Evolutionary conservation across 768 basidiomycete genomes (phyloP).

Genomic region (Terana coerulea): DNA sequence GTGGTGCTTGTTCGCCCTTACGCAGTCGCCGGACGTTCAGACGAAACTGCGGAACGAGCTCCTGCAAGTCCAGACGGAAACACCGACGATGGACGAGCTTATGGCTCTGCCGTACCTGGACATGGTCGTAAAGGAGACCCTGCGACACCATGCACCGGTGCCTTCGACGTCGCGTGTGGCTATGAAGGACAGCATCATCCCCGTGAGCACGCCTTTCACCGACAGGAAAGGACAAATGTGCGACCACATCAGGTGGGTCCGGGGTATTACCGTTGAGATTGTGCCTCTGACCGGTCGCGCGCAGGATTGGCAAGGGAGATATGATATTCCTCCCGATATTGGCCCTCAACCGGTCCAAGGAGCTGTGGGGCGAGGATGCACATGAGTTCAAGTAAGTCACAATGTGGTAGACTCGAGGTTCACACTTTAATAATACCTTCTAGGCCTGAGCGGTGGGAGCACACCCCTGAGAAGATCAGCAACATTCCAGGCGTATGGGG

Average conservation of each 20-base stretch:
- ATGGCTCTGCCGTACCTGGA: constrained; percentile 67
- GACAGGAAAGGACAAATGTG: constrained; percentile 15
- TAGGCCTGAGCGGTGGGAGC: constrained; percentile 64
- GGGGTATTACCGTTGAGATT: background rate
- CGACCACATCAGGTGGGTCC: constrained; percentile 14
- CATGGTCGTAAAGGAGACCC: constrained; percentile 53
- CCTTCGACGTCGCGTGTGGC: constrained; percentile 8
- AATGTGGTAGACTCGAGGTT: background rate
- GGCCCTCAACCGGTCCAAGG: constrained; percentile 46
- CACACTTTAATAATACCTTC: background rate
- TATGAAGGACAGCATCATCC: constrained; percentile 15
- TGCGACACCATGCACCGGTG: constrained; percentile 53
- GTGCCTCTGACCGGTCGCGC: too few species aligned
- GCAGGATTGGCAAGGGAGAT: constrained; percentile 25
- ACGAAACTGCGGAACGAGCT: constrained; percentile 38
- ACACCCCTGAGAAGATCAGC: constrained; percentile 38
- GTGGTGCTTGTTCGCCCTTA: constrained; percentile 38
- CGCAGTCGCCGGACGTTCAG: constrained; percentile 34
- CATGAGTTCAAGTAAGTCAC: constrained; percentile 50
- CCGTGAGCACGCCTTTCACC: constrained; percentile 12
- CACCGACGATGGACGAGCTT: constrained; percentile 67
- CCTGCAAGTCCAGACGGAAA: constrained; percentile 43
- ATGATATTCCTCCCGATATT: constrained; percentile 47
- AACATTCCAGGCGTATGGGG: constrained; percentile 58
- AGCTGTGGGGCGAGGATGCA: constrained; percentile 63